Base-by-base conservation (phyloP, 192 early-diverging fungal genomes). In the Podochytrium sp. region DNA sequence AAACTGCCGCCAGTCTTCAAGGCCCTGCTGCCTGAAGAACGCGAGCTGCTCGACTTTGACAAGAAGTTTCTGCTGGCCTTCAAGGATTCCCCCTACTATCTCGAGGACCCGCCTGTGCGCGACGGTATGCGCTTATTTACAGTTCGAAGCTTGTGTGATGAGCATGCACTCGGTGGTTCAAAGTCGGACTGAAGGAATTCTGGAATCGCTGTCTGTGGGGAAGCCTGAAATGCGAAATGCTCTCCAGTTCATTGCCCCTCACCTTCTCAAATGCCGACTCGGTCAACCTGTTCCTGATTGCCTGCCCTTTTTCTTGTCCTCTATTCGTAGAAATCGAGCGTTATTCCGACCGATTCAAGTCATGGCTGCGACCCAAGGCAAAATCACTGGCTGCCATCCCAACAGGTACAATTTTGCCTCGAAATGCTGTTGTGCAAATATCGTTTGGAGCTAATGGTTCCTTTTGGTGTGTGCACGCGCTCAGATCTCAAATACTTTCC, bases 291-390 rank as follows among this genome's bases (percentile, higher is more conserved):
- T 23, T 58, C 12, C 25, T 23, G 56, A 23, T 37, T 42, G 33
- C 42, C 4, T 60, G 16, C 41, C 10, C 55, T 3, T 20, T 29
- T 40, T 41, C n/a, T n/a, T n/a, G n/a, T n/a, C n/a, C n/a, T n/a
- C n/a, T n/a, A n/a, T 29, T 25, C 37, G 25, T 23, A 74, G 72
- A 74, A 20, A 62, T 74, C 30, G 72, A 74, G 32, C 72, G 72
- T 23, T 74, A 74, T 64, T 74, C 72, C 41, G 72, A 74, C 35
- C 41, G 58, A 65, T 74, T 64, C 62, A 74, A 74, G 32, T 64
- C 59, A 35, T 64, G 62, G 72, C 25, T 34, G 29, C 14, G 60
- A 25, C 59, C 72, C 27, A 65, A 74, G 29, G 65, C n/a, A 30
- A 74, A 74, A 53, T 64, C 72, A 32, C 23, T 74, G 43, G 20